Conservation (phyloP, 768 basidiomycete species). For the Austroboletus festivus region DNA sequence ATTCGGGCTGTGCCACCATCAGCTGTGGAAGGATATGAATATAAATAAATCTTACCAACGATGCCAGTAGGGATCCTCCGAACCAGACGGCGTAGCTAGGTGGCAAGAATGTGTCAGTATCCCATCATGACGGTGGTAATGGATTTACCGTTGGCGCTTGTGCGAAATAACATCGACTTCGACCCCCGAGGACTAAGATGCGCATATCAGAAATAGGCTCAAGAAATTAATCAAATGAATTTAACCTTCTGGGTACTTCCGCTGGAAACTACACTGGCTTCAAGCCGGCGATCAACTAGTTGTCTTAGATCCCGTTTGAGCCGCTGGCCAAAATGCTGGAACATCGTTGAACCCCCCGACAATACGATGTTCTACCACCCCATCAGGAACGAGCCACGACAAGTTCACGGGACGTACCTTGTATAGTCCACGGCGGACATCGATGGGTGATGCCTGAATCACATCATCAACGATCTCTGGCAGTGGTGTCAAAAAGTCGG, state of each 20-base stretch:
- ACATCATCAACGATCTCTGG: conserved; percentile 95
- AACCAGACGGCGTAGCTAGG: conserved; percentile 93
- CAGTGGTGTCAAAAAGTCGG: conserved; percentile 94
- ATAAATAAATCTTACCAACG: conserved; percentile 56
- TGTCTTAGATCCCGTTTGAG: conserved; percentile 95
- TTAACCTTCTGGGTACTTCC: conserved; percentile 74
- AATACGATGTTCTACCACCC: conserved; percentile 86
- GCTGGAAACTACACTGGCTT: conserved; percentile 68
- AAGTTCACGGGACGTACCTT: conserved; percentile 51
- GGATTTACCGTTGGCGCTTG: conserved; percentile 82
- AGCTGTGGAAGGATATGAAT: neutral
- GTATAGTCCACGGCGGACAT: conserved; percentile 94
- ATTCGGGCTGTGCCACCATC: conserved; percentile 67
- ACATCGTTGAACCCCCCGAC: conserved; percentile 98
- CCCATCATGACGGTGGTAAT: neutral
- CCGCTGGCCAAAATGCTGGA: conserved; percentile 96
- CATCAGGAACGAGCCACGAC: neutral
- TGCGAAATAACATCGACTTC: conserved; percentile 98
- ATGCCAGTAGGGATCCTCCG: conserved; percentile 92
- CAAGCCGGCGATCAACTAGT: conserved; percentile 86
- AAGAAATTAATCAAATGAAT: neutral
- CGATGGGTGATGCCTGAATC: conserved; percentile 94
- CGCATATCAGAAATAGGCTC: neutral
- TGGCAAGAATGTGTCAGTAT: conserved; percentile 7
- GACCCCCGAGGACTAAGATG: conserved; percentile 84